These are phyloP conservation scores for Stachybotrys chartarum DNA, from an alignment of 2,329 filamentous ascomycete genomes.

Conservation along the genomic window DNA sequence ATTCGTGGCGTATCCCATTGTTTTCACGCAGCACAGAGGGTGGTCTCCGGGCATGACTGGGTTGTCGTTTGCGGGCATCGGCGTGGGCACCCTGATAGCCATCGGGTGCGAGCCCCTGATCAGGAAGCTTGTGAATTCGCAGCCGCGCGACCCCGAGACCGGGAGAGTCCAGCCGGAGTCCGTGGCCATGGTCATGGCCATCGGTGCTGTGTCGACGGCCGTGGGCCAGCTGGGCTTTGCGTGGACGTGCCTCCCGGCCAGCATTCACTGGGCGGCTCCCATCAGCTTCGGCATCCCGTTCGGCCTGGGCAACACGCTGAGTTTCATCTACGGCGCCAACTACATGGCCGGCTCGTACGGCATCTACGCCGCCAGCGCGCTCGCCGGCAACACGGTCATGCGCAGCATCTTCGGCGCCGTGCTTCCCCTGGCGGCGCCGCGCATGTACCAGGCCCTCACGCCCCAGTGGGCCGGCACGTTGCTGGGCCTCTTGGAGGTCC, in stretches of 20 bases:
- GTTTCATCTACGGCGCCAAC: slow-evolving; percentile 78
- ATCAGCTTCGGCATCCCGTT: slow-evolving; percentile 75
- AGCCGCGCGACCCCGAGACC: slow-evolving; percentile 67
- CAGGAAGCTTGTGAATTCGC: slow-evolving; percentile 69
- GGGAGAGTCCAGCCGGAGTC: slow-evolving; percentile 71
- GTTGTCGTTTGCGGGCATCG: slow-evolving; percentile 68
- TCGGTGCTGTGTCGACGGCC: slow-evolving; percentile 67
- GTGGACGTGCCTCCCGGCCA: slow-evolving; percentile 73
- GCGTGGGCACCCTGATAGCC: slow-evolving; percentile 54
- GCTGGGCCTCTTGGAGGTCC: slow-evolving; percentile 64
- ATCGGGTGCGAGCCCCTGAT: slow-evolving; percentile 64
- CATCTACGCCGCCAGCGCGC: slow-evolving; percentile 73
- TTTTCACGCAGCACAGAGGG: slow-evolving; percentile 67
- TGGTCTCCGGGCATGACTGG: slow-evolving; percentile 71
- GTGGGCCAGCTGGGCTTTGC: slow-evolving; percentile 79
- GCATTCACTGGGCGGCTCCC: slow-evolving; percentile 76
- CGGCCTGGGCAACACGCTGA: slow-evolving; percentile 65
- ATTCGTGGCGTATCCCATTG: slow-evolving; percentile 84
- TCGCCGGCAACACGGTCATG: slow-evolving; percentile 73
- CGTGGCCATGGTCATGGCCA: slow-evolving; percentile 71
- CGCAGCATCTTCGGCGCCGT: slow-evolving; percentile 69
- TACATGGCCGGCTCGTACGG: slow-evolving; percentile 75
- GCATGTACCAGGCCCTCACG: slow-evolving; percentile 62
- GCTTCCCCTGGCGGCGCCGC: slow-evolving; percentile 66
- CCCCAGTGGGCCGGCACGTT: slow-evolving; percentile 76